Percentiles rank a stretch among this genome's conserved stretches.
Evolutionary conservation across 2,329 filamentous ascomycete genomes (phyloP).

Genomic region (Chaetoscypha palmicola): DNA sequence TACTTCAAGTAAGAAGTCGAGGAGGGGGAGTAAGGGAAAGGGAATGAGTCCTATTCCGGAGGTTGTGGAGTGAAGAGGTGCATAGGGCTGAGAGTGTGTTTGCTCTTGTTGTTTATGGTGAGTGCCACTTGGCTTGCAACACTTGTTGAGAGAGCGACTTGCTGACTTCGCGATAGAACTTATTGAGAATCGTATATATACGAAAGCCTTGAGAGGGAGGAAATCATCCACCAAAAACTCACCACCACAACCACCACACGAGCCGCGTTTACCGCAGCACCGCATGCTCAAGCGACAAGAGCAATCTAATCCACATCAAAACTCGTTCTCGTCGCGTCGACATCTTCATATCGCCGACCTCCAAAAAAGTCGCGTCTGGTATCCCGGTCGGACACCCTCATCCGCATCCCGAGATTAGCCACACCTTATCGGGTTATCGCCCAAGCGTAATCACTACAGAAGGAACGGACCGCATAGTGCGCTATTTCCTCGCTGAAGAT

Average conservation of each 20-base stretch:
- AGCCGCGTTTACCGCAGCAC: background rate
- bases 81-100: background rate
- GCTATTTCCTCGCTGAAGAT: background rate
- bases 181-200: too few relatives aligned
- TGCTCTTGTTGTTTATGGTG: slow-evolving; percentile 18
- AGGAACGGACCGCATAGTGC: background rate
- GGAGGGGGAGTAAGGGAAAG: slow-evolving; percentile 35
- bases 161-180: too few relatives aligned
- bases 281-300: background rate
- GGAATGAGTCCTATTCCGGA: slow-evolving; percentile 53
- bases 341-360: too few relatives aligned
- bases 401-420: background rate
- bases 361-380: too few relatives aligned
- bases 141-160: background rate
- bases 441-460: too few relatives aligned
- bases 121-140: slow-evolving; percentile 5
- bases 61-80: slow-evolving; percentile 34
- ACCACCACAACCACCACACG: background rate
- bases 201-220: background rate
- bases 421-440: too few relatives aligned
- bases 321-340: background rate
- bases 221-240: background rate
- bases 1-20: slow-evolving; percentile 29
- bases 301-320: background rate
- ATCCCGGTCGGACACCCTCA: too few relatives aligned